Evolutionary conservation across 2,329 filamentous ascomycete species (phyloP).

Genomic region (Pseudofabraea citricarpa): DNA sequence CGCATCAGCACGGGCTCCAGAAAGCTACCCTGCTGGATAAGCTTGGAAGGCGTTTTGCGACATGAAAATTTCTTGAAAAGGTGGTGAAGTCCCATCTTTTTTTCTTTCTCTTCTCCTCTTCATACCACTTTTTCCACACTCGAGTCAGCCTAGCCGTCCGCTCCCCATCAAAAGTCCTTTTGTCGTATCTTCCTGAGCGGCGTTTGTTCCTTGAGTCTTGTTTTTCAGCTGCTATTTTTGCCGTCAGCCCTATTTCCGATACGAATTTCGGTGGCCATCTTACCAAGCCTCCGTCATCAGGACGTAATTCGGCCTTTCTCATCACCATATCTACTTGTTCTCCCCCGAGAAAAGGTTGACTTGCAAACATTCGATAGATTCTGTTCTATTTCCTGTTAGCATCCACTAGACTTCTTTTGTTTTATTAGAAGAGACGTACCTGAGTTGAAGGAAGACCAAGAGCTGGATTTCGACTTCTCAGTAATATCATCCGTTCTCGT

Average conservation of each 20-base stretch:
- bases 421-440: slow-evolving; percentile 9
- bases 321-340: slow-evolving; percentile 4
- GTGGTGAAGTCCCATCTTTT: slow-evolving; percentile 3
- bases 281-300: background rate
- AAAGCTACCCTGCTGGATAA: slow-evolving; percentile 7
- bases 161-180: slow-evolving; percentile 3
- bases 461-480: slow-evolving; percentile 22
- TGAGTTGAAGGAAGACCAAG: slow-evolving; percentile 22
- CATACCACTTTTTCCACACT: slow-evolving; percentile 5
- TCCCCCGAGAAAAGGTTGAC: background rate
- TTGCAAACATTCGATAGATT: slow-evolving; percentile 7
- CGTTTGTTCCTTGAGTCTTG: slow-evolving; percentile 8
- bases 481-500: slow-evolving; percentile 1
- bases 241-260: background rate
- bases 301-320: slow-evolving; percentile 2
- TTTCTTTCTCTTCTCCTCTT: slow-evolving; percentile 6
- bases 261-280: background rate
- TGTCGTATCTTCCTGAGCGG: slow-evolving; percentile 11
- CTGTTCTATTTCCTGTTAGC: slow-evolving; percentile 10
- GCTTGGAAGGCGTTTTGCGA: slow-evolving; percentile 1
- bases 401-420: slow-evolving; percentile 11
- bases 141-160: background rate
- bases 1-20: slow-evolving; percentile 12
- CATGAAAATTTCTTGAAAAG: slow-evolving; percentile 12
- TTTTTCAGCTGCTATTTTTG: background rate